Evolutionary conservation across 1,284 basidiomycete species (phyloP), one percentile per base, ranked within the genome.

Genomic region (Prillingera fragicola): DNA sequence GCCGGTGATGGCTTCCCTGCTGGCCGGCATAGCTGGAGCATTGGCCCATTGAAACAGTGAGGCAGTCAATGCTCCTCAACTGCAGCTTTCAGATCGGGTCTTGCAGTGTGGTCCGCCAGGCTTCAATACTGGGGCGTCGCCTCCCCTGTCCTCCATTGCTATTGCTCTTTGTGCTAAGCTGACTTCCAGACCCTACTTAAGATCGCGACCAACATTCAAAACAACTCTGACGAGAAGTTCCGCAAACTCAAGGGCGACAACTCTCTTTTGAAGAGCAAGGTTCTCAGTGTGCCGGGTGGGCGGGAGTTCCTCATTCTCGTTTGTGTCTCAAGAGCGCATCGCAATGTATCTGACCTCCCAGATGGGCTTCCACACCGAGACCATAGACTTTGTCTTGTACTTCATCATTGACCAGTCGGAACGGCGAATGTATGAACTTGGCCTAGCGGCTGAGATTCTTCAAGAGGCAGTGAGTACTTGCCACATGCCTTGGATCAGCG

Each of bases 271-370:
- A 62, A 63, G 54, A 57, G 55, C 37, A 65, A 67, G 48, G 59
- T 70, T 1, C 41, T 69, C 26, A 38, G 44, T 13, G 55, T 55
- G 2, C 60, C 56, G 24, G 67, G 67, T 8, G 69, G 65, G 2
- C 58, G 65, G 17, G 69, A 68, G 10, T 68, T 62, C 32, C 51
- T 70, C 25, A 59, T 68, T 22, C 55, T 59, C n/a, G 69, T 70
- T 43, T 50, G 65, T 58, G 19, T 19, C 31, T 28, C 15, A 18
- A 21, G 6, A 24, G 9, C n/a, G 3, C 26, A n/a, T 21, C 32
- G 33, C 27, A 18, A 36, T 37, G 17, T 8, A 18, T 26, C 41
- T 42, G 7, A 40, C 26, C 15, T 5, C 14, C 6, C 45, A 70
- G 69, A 61, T 70, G 43, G 69, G 69, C 5, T 70, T 70, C 48